These are phyloP conservation scores for Phytophthora melonis DNA, from an alignment of 352 stramenopile species.

Conservation along the genomic window DNA sequence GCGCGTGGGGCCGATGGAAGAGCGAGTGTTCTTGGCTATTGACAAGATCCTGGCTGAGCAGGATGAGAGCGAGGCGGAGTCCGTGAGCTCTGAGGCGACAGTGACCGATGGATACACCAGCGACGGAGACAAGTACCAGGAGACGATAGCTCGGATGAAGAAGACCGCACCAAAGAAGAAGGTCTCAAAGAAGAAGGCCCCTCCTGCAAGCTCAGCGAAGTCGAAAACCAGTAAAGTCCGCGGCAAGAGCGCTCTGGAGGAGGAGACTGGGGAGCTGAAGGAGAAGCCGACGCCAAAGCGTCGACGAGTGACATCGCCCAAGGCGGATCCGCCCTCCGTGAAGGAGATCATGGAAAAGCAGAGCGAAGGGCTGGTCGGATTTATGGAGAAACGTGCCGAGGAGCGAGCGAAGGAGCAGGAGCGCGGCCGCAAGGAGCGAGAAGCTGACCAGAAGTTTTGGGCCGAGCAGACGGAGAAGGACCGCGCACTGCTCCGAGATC, in stretches of 20 bases:
- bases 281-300: constrained; percentile 14
- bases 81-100: constrained; percentile 4
- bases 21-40: constrained; percentile 15
- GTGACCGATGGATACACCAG: constrained; percentile 4
- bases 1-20: constrained; percentile 22
- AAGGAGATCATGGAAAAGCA: constrained; percentile 27
- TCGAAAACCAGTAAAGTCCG: background rate
- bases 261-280: constrained; percentile 23
- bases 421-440: constrained; percentile 23
- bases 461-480: constrained; percentile 29
- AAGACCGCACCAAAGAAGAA: background rate
- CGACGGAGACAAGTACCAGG: constrained; percentile 25
- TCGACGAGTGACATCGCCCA: constrained; percentile 9
- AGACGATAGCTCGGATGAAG: constrained; percentile 6
- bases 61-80: constrained; percentile 10
- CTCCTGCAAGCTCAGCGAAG: background rate
- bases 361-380: constrained; percentile 16
- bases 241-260: constrained; percentile 20
- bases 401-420: constrained; percentile 27
- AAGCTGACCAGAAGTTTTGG: constrained; percentile 36
- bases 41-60: constrained; percentile 15
- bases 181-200: background rate
- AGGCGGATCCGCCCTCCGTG: background rate
- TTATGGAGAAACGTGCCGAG: constrained; percentile 22
- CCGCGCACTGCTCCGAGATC: constrained; percentile 29